phyloP scores from a whole-genome alignment of 2,329 filamentous ascomycete genomes.

The Trichoderma endophyticum region DNA sequence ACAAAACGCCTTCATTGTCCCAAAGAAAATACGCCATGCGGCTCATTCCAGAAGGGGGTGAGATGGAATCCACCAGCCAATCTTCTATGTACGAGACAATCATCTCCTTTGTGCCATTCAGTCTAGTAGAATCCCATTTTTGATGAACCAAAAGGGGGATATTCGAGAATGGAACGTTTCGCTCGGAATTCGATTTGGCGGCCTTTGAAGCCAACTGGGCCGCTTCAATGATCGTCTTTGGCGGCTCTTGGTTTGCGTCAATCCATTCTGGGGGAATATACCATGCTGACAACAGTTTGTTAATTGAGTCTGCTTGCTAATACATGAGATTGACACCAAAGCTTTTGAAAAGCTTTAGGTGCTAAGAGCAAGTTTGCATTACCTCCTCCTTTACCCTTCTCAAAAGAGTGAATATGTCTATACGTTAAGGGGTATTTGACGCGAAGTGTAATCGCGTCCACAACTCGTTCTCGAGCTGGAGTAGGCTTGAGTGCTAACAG shows the following conservation, averaged over 20 bases:
- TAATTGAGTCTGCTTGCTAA: background rate
- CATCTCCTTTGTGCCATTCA: constrained; percentile 20
- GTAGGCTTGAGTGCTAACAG: background rate
- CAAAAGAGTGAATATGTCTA: constrained; percentile 23
- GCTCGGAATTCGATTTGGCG: constrained; percentile 15
- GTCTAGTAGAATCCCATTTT: constrained; percentile 23
- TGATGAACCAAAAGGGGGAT: constrained; percentile 28
- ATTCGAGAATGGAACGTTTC: constrained; percentile 24
- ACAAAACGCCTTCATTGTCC: constrained; percentile 24
- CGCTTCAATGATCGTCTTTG: constrained; percentile 25
- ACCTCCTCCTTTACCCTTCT: constrained; percentile 23
- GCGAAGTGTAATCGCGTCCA: background rate
- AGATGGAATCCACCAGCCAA: constrained; percentile 22
- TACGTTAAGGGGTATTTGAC: constrained; percentile 21
- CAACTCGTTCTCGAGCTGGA: background rate
- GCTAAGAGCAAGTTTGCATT: background rate
- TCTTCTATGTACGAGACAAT: constrained; percentile 24
- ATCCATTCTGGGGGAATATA: constrained; percentile 25
- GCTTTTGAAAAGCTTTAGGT: background rate
- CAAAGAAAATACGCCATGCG: constrained; percentile 28
- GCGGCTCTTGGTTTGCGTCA: constrained; percentile 8
- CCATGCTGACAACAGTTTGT: constrained; percentile 21
- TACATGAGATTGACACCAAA: background rate
- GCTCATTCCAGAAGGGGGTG: constrained; percentile 3
- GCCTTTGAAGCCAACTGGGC: constrained; percentile 21